Percentiles rank a stretch among this genome's conserved stretches.
These are phyloP conservation scores for Otatea glauca DNA, from an alignment of 176 grass and related monocot genomes.

Conservation along the genomic window DNA sequence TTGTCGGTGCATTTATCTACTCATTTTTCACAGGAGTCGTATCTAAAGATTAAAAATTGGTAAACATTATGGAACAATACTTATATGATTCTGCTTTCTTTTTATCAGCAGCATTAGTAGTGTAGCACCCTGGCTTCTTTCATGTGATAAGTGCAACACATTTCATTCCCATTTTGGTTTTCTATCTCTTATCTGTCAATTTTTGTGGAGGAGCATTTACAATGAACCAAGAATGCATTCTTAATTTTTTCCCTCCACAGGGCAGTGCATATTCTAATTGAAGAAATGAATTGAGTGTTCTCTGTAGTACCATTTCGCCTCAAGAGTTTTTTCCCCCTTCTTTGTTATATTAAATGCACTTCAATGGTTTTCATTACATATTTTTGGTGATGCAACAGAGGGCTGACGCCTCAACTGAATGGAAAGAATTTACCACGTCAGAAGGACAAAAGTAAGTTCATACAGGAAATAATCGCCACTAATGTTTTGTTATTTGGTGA, in stretches of 20 bases:
- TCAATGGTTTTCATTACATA: neutral
- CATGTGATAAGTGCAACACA: neutral
- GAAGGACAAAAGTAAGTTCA: conserved; percentile 86
- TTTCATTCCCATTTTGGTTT: conserved; percentile 18
- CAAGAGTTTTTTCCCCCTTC: neutral
- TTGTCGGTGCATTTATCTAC: neutral
- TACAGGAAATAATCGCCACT: conserved; percentile 4
- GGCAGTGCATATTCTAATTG: conserved; percentile 10
- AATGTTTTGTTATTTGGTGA: conserved; percentile 23
- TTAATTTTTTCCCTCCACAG: neutral
- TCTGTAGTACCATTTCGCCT: neutral
- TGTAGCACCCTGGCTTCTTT: neutral
- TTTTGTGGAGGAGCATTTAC: conserved; percentile 12
- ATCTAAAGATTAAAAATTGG: conserved; percentile 10
- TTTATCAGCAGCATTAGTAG: neutral
- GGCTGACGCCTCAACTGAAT: conserved; percentile 90
- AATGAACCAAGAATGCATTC: conserved; percentile 10
- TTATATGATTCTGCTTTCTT: neutral
- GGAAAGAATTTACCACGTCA: conserved; percentile 93
- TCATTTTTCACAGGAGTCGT: neutral
- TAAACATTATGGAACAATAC: conserved; percentile 19
- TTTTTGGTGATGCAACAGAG: conserved; percentile 56
- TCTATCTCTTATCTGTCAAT: neutral
- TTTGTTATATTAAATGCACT: neutral
- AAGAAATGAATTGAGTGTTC: conserved; percentile 15